Conservation (phyloP, 1,284 basidiomycete species). For the Malassezia dermatis region DNA sequence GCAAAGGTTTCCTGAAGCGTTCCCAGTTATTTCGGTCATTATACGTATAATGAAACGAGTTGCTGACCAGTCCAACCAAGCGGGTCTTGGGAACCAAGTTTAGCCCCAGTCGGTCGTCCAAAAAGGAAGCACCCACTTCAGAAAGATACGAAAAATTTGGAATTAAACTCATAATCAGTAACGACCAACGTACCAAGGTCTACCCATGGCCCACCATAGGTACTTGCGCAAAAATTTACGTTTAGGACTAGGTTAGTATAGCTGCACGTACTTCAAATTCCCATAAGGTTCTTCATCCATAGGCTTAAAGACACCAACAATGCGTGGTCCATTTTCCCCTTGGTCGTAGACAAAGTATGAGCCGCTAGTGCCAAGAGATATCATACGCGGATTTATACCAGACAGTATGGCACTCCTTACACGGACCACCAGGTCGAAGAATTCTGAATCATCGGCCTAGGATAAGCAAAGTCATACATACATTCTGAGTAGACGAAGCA, state of each 20-base stretch:
- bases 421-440: slow-evolving; percentile 22
- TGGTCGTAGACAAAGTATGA: slow-evolving; percentile 39
- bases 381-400: slow-evolving; percentile 43
- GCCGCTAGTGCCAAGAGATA: slow-evolving; percentile 37
- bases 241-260: slow-evolving; percentile 29
- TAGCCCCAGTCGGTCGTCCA: slow-evolving; percentile 65
- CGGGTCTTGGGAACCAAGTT: slow-evolving; percentile 77
- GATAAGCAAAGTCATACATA: neutral
- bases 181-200: slow-evolving; percentile 25
- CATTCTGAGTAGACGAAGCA: neutral
- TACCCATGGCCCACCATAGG: slow-evolving; percentile 47
- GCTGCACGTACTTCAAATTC: slow-evolving; percentile 39
- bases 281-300: slow-evolving; percentile 47
- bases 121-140: slow-evolving; percentile 72
- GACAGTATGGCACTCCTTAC: slow-evolving; percentile 32
- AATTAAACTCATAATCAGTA: slow-evolving; percentile 30
- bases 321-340: slow-evolving; percentile 2
- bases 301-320: slow-evolving; percentile 44
- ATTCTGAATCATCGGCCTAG: slow-evolving; percentile 9
- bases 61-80: slow-evolving; percentile 64
- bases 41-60: slow-evolving; percentile 39
- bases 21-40: slow-evolving; percentile 32
- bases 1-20: slow-evolving; percentile 19
- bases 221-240: slow-evolving; percentile 44
- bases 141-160: slow-evolving; percentile 50